Evolutionary conservation across 768 basidiomycete species (phyloP).

Genomic region (Hysterangium stoloniferum): DNA sequence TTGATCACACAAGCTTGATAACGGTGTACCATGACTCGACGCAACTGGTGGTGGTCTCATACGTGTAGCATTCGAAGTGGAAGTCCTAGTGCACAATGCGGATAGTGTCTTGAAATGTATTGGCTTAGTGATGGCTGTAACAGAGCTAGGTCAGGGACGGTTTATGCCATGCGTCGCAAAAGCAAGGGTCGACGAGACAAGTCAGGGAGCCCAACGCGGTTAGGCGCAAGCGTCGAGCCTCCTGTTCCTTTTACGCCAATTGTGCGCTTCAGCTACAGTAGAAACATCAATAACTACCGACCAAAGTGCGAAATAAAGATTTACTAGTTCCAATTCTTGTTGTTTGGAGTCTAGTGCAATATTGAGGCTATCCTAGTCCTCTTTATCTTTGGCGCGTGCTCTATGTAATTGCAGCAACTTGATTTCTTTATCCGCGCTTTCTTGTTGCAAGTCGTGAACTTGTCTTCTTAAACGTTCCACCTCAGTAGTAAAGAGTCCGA

Average conservation of each 20-base stretch:
- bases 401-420: constrained; percentile 67
- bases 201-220: constrained; percentile 27
- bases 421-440: constrained; percentile 80
- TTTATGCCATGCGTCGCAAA: constrained; percentile 44
- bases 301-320: constrained; percentile 20
- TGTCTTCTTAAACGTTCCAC: constrained; percentile 52
- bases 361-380: constrained; percentile 77
- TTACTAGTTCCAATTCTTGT: constrained; percentile 84
- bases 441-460: constrained; percentile 64
- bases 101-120: constrained; percentile 1
- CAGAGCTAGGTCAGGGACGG: constrained; percentile 53
- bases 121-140: constrained; percentile 32
- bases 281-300: constrained; percentile 14
- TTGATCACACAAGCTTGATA: background rate
- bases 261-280: constrained; percentile 53
- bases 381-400: constrained; percentile 56
- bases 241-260: constrained; percentile 48
- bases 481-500: constrained; percentile 46
- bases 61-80: constrained; percentile 1
- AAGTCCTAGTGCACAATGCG: background rate
- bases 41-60: background rate
- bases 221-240: constrained; percentile 46
- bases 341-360: constrained; percentile 92
- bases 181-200: constrained; percentile 35
- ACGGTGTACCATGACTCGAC: background rate